Conservation (phyloP, 2,329 filamentous ascomycete species). For the Thermoascus crustaceus region DNA sequence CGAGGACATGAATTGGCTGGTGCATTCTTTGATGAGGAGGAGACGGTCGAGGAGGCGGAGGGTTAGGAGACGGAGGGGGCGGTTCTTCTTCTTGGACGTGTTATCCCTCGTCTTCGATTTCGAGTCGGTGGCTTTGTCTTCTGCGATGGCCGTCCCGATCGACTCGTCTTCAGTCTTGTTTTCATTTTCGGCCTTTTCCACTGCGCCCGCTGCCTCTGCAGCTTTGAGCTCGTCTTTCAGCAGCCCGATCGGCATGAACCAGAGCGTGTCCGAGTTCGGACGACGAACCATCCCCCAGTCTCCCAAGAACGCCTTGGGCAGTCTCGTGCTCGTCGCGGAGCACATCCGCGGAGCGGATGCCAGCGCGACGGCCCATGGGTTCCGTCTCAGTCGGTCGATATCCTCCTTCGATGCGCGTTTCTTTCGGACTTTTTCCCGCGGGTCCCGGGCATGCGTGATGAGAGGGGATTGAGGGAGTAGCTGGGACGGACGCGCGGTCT, state of each 20-base stretch:
- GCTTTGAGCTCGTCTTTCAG: conserved; percentile 23
- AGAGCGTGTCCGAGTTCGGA: conserved; percentile 18
- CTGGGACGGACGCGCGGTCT: conserved; percentile 18
- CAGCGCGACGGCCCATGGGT: conserved; percentile 35
- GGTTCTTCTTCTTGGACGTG: too few species aligned
- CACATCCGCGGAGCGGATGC: conserved; percentile 31
- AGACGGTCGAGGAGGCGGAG: conserved; percentile 22
- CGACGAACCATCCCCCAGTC: conserved; percentile 29
- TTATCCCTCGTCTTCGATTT: not conserved
- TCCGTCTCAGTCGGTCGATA: conserved; percentile 22
- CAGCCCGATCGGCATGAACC: conserved; percentile 26
- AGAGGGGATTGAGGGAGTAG: conserved; percentile 31
- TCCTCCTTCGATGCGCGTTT: conserved; percentile 17
- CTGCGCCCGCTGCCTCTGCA: not conserved
- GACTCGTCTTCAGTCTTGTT: conserved; percentile 3
- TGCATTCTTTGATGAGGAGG: conserved; percentile 16
- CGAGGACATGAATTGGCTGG: conserved; percentile 8
- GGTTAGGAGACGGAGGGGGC: conserved; percentile 12
- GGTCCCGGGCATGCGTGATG: conserved; percentile 14
- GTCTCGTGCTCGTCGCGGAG: conserved; percentile 20
- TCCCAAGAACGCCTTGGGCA: conserved; percentile 26
- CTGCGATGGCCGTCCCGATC: too few species aligned
- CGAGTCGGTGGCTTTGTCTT: too few species aligned
- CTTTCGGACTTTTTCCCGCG: conserved; percentile 16
- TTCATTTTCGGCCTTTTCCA: not conserved